Percentiles rank a stretch among this genome's conserved stretches.
Evolutionary conservation across 148 eudicot species (phyloP).

Genomic region (Limonium bicolor): DNA sequence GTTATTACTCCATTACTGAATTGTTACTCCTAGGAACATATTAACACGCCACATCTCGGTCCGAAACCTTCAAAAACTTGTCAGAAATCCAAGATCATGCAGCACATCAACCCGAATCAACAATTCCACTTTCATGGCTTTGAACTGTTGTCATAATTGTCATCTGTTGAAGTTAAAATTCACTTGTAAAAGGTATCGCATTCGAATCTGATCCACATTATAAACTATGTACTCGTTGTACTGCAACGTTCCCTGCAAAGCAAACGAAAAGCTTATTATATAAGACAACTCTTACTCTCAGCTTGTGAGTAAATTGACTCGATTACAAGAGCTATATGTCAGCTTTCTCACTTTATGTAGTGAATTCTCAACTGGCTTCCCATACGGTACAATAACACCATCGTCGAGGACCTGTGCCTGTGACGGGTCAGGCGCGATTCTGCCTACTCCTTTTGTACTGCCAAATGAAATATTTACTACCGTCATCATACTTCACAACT

Average conservation of each 20-base stretch:
- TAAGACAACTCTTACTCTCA: not conserved
- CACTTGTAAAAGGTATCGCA: conserved; percentile 6
- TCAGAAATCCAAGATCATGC: too few species aligned
- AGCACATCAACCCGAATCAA: too few species aligned
- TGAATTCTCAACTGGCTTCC: conserved; percentile 42
- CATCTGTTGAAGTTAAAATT: conserved; percentile 5
- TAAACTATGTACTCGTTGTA: conserved; percentile 6
- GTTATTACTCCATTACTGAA: too few species aligned
- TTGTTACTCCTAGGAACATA: too few species aligned
- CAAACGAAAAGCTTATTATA: not conserved
- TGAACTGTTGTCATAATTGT: too few species aligned
- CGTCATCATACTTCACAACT: not conserved
- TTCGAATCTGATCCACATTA: conserved; percentile 3
- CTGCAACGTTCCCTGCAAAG: conserved; percentile 2
- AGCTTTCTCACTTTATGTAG: conserved; percentile 19
- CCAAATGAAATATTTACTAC: conserved; percentile 2
- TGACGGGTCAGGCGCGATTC: conserved; percentile 59
- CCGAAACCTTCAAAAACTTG: too few species aligned
- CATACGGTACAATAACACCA: conserved; percentile 70
- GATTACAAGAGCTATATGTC: not conserved
- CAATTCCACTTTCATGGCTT: too few species aligned
- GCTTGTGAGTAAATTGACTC: not conserved
- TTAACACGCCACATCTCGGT: too few species aligned
- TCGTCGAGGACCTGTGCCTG: conserved; percentile 48
- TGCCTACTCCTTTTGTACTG: conserved; percentile 98